Percentiles rank a stretch among this genome's conserved stretches.
phyloP scores from a whole-genome alignment of 2,329 filamentous ascomycete species.

The Myriosclerotinia duriaeana region DNA sequence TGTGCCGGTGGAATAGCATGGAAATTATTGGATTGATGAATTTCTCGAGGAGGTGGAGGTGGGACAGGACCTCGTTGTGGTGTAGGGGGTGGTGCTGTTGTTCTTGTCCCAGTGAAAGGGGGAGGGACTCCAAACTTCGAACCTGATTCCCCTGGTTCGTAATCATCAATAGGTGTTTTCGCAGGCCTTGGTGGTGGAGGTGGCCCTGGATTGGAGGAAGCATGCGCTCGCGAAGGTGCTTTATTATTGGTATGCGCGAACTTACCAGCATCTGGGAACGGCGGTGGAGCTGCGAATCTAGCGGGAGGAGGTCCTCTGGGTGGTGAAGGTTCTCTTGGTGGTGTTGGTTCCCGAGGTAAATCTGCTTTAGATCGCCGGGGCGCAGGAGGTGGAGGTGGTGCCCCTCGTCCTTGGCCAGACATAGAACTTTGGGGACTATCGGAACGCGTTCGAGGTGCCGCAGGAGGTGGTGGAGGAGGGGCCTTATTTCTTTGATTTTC shows the following conservation, averaged over 20 bases:
- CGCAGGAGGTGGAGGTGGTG: conserved; percentile 55
- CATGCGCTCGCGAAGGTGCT: conserved; percentile 47
- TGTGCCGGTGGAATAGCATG: conserved; percentile 42
- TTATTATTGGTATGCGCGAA: conserved; percentile 61
- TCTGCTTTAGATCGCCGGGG: conserved; percentile 60
- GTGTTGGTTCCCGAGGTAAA: conserved; percentile 50
- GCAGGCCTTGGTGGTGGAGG: conserved; percentile 67
- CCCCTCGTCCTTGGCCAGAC: conserved; percentile 42
- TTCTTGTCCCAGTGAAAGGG: conserved; percentile 68
- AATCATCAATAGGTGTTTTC: conserved; percentile 70
- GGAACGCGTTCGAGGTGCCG: conserved; percentile 43
- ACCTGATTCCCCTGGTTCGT: conserved; percentile 46
- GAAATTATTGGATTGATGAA: conserved; percentile 52
- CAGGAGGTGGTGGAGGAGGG: conserved; percentile 61
- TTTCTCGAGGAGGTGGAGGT: conserved; percentile 58
- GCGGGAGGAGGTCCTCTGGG: conserved; percentile 59
- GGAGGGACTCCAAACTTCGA: conserved; percentile 76
- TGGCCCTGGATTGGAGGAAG: conserved; percentile 58
- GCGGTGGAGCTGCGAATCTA: conserved; percentile 81
- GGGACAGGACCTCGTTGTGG: conserved; percentile 70
- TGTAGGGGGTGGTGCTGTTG: conserved; percentile 69
- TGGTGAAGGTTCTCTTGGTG: conserved; percentile 71
- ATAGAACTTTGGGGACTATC: conserved; percentile 37
- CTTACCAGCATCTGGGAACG: conserved; percentile 85
- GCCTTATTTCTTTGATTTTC: conserved; percentile 50